phyloP scores from a whole-genome alignment of 345 rosid species.

The Angophora floribunda region DNA sequence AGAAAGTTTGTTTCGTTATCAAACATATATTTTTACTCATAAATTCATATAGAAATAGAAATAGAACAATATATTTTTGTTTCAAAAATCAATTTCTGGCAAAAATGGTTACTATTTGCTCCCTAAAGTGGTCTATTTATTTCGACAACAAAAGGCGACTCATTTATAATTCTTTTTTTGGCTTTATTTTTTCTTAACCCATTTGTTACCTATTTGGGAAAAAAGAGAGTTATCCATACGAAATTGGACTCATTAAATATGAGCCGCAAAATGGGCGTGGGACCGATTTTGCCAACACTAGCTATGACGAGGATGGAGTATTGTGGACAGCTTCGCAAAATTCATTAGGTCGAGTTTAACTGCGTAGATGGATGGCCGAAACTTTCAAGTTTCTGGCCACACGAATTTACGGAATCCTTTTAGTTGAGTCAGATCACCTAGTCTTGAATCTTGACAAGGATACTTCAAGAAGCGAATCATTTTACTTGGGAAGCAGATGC shows the following conservation, averaged over 20 bases:
- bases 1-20: no score
- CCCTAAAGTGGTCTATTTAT: no score
- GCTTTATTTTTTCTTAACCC: background rate
- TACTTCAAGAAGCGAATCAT: background rate
- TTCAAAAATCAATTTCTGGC: no score
- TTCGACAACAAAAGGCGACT: background rate
- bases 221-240: background rate
- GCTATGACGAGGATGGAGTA: no score
- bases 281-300: no score
- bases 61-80: no score
- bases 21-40: no score
- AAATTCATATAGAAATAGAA: no score
- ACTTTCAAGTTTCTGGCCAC: background rate
- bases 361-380: background rate
- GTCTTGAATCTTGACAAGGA: background rate
- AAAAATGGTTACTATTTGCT: no score
- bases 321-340: no score
- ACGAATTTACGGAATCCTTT: background rate
- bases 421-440: background rate
- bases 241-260: background rate
- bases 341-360: background rate
- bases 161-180: no score
- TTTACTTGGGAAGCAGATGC: background rate
- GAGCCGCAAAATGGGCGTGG: no score
- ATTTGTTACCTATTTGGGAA: background rate